These are phyloP conservation scores for Scutellaria minor DNA, from an alignment of 257 asterid species.

Conservation along the genomic window DNA sequence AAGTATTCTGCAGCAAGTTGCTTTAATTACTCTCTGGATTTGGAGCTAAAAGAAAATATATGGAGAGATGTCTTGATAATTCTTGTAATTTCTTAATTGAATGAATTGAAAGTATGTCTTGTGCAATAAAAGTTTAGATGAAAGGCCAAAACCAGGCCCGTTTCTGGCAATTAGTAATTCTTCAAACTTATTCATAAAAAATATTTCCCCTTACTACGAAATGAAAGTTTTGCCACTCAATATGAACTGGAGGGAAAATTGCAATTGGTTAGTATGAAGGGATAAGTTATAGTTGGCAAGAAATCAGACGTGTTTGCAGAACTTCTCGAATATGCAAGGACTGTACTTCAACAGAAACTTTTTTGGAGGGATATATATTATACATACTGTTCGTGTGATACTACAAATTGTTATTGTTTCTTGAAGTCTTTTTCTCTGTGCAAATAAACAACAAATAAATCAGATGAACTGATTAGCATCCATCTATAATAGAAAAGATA, in stretches of 20 bases:
- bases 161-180: too few relatives aligned
- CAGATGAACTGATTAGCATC: background rate
- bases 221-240: too few relatives aligned
- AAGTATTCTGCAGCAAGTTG: background rate
- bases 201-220: too few relatives aligned
- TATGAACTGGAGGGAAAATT: too few relatives aligned
- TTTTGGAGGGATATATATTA: too few relatives aligned
- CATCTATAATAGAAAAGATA: background rate
- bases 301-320: background rate
- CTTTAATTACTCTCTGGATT: background rate
- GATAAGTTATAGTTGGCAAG: conserved; percentile 8
- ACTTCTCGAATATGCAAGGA: background rate
- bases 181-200: too few relatives aligned
- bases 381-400: background rate
- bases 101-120: background rate
- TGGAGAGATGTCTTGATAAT: background rate
- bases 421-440: background rate
- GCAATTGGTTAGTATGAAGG: background rate
- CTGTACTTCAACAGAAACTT: background rate
- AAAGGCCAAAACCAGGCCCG: too few relatives aligned
- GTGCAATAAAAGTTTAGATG: background rate
- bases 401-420: background rate
- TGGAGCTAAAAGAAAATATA: background rate
- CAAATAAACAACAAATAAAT: background rate
- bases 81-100: background rate